Evolutionary conservation across 176 grass and related monocot species (phyloP), one percentile per base, ranked within the genome.

Genomic region (Pharus latifolius): DNA sequence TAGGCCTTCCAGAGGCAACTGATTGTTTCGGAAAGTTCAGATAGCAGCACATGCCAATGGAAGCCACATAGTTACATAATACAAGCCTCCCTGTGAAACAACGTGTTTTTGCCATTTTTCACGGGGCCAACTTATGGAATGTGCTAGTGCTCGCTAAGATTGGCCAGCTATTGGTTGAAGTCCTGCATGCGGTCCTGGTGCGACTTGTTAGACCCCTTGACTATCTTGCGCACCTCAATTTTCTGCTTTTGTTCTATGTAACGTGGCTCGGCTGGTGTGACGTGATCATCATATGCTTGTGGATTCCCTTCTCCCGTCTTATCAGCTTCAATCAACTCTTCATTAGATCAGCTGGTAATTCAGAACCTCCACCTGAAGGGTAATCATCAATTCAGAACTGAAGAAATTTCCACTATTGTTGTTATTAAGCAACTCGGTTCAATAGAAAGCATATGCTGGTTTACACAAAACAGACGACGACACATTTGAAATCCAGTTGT

Each of bases 101-200:
- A 38, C 4, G 35, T 9, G 8, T 5, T 38, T 38, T 9, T 38
- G 10, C 56, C 50, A 20, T 1, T 58, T 69, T 86, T 81, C 48
- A 77, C 83, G 40, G 83, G 77, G 35, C 83, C 83, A 5, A 81
- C 83, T 70, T 81, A 77, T 17, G 83, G 83, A 54, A 86, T 86
- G 48, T 86, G 77, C 42, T 86, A 86, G 60, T 86, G 83, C 77
- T 86, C 83, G 7, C 82, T 79, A 46, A 84, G 75, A 47, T 84
- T 84, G 29, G 82, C 75, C 1, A 84, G 75, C 53, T 79, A 74
- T 58, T 74, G 67, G 69, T 84, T 84, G 29, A 84, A 84, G 22
- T 78, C 58, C 23, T 69, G 73, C 49, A 85, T 85, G 28, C 70
- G 62, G 48, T 70, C 76, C 9, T 69, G 61, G 25, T 80, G 76